Conservation (phyloP, 139 green algal genomes). For the Chlorella sp. region DNA sequence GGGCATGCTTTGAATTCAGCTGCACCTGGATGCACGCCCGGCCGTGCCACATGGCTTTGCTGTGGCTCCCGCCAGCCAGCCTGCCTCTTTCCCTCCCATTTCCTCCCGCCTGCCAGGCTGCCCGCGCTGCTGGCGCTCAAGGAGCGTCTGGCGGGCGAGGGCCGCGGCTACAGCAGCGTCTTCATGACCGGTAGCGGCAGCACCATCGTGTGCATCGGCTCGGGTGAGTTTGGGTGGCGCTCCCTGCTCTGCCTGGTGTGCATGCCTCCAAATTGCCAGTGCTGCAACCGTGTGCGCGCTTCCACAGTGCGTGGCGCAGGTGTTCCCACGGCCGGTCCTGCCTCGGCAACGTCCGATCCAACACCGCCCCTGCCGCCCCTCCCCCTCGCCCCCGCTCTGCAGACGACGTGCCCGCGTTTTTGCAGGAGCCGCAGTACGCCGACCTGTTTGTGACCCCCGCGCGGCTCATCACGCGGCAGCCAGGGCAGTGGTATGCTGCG, state of each 20-base stretch:
- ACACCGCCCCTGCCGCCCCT: too few relatives aligned
- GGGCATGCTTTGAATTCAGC: too few relatives aligned
- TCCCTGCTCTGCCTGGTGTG: too few relatives aligned
- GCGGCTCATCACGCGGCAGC: constrained; percentile 75
- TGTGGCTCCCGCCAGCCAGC: background rate
- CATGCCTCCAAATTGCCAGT: too few relatives aligned
- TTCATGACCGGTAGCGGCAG: constrained; percentile 98
- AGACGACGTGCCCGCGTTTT: constrained; percentile 70
- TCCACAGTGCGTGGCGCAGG: too few relatives aligned
- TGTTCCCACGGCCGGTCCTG: too few relatives aligned
- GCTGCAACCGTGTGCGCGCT: too few relatives aligned
- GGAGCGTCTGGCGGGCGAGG: constrained; percentile 64
- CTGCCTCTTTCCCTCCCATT: background rate
- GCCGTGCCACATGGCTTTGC: too few relatives aligned
- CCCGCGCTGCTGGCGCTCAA: constrained; percentile 89
- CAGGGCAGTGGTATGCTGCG: constrained; percentile 74
- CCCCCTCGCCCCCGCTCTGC: background rate
- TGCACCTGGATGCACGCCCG: too few relatives aligned
- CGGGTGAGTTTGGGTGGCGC: constrained; percentile 6
- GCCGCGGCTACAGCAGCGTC: constrained; percentile 73
- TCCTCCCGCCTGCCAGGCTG: constrained; percentile 61
- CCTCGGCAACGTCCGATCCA: too few relatives aligned
- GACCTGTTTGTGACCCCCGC: constrained; percentile 87
- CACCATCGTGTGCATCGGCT: constrained; percentile 90
- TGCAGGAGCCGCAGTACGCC: constrained; percentile 49